Evolutionary conservation across 768 basidiomycete genomes (phyloP).

Genomic region (Rhizopogon vinicolor): DNA sequence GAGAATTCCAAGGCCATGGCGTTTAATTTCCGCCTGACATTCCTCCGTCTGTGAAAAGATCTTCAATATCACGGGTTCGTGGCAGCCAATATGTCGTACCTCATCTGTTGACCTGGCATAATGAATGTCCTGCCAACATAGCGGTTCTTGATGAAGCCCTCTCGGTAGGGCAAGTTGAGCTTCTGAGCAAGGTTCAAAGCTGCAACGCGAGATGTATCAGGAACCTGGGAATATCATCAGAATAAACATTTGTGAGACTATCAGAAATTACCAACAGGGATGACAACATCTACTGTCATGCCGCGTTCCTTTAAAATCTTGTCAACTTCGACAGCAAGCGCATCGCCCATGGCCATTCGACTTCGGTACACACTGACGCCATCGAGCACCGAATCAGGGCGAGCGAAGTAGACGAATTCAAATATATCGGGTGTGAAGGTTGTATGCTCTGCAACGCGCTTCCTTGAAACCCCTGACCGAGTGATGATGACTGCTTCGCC

Average conservation of each 20-base stretch:
- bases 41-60: slow-evolving; percentile 63
- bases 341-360: slow-evolving; percentile 99
- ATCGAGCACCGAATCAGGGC: slow-evolving; percentile 96
- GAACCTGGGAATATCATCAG: slow-evolving; percentile 50
- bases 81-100: slow-evolving; percentile 37
- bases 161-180: slow-evolving; percentile 85
- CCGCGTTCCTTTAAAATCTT: slow-evolving; percentile 63
- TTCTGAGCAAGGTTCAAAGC: slow-evolving; percentile 94
- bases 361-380: slow-evolving; percentile 96
- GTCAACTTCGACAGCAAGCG: slow-evolving; percentile 83
- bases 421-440: slow-evolving; percentile 97
- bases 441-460: slow-evolving; percentile 63
- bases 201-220: slow-evolving; percentile 95
- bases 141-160: slow-evolving; percentile 98
- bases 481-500: slow-evolving; percentile 98
- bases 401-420: slow-evolving; percentile 97
- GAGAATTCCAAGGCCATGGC: slow-evolving; percentile 98
- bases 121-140: slow-evolving; percentile 99
- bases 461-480: slow-evolving; percentile 65
- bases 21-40: slow-evolving; percentile 92
- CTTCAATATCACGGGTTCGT: background rate
- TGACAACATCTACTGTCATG: slow-evolving; percentile 88
- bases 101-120: slow-evolving; percentile 98
- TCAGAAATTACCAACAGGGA: slow-evolving; percentile 57
- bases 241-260: background rate